Base-by-base conservation (phyloP, 2,329 filamentous ascomycete species). In the Diaporthe citriasiana region DNA sequence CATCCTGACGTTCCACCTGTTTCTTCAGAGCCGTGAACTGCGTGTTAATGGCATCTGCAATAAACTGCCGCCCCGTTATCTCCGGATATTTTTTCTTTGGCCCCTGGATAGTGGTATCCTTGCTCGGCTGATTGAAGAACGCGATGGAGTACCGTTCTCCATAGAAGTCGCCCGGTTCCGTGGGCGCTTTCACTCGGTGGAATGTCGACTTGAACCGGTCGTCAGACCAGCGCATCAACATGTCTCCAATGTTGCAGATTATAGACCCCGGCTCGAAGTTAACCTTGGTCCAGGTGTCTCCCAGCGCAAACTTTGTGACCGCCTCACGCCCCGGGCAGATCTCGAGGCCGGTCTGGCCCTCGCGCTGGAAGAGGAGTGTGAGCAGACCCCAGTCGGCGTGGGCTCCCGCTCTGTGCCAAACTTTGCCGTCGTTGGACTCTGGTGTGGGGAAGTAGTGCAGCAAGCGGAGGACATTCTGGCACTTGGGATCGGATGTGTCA, bases 181-280 rank as follows among this genome's bases (percentile, higher is more conserved):
- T 71, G 25, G 74, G 74, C 27, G 74, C 74, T 42, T 76, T 76
- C 51, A 91, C 89, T 1, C 89, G 83, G 79, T 90, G 89, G 72
- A 90, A 90, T 0, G 88, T 90, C 33, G 85, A 88, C 80, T 90
- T 90, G 81, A 90, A 90, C n/a, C 88, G 83, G 78, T 90, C 89
- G 76, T 91, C 89, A 10, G 85, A 87, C 88, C 89, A 90, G 40
- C 83, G 86, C 89, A 91, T 90, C 25, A 91, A 81, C 74, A 90
- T 80, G 78, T 91, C 89, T 1, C 89, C 89, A 71, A 90, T 87
- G 76, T 89, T 90, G 78, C 89, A 90, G 12, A 91, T 86, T 71
- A 89, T 87, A 47, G 86, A 86, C 0, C 85, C 86, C 0, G 82
- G 81, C 15, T 79, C 80, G 17, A 86, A 86, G 71, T 87, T 84